A percentile compares a stretch with the other conserved stretches of the same genome.
Conservation (phyloP, 306 rosid species). For the Cicer chorassanicum region DNA sequence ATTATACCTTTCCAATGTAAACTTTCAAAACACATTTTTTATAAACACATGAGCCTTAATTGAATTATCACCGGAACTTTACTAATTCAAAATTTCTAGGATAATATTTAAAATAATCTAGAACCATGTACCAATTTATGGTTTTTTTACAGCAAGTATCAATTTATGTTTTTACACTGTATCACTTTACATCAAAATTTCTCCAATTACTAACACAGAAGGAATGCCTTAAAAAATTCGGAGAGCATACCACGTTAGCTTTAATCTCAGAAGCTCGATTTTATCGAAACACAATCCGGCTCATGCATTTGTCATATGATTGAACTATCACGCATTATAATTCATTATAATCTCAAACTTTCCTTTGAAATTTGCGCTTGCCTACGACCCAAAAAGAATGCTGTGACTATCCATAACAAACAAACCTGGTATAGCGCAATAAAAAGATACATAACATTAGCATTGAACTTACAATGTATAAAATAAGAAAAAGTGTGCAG, state of each 20-base stretch:
- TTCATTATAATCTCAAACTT: constrained; percentile 24
- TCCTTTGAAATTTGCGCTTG: constrained; percentile 72
- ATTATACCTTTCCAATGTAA: too few relatives aligned
- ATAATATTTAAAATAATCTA: neutral
- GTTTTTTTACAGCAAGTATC: neutral
- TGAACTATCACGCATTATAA: constrained; percentile 13
- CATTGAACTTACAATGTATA: neutral
- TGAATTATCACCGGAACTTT: neutral
- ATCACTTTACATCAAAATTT: constrained; percentile 11
- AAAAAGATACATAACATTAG: constrained; percentile 24
- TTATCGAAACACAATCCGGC: neutral
- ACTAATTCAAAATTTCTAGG: constrained; percentile 1
- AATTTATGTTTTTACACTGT: neutral
- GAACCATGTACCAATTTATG: neutral
- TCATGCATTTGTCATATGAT: constrained; percentile 1
- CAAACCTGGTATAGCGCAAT: constrained; percentile 65
- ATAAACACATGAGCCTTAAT: neutral
- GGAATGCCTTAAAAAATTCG: constrained; percentile 9
- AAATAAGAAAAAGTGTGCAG: neutral
- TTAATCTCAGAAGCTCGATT: constrained; percentile 23
- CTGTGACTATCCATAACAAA: constrained; percentile 74
- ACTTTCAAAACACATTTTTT: too few relatives aligned
- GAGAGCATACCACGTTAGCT: constrained; percentile 17
- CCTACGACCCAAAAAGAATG: constrained; percentile 78
- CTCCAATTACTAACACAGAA: neutral